A percentile compares a stretch with the other conserved stretches of the same genome.
phyloP scores from a whole-genome alignment of 129 eudicot genomes.

The Escallonia herrerae region DNA sequence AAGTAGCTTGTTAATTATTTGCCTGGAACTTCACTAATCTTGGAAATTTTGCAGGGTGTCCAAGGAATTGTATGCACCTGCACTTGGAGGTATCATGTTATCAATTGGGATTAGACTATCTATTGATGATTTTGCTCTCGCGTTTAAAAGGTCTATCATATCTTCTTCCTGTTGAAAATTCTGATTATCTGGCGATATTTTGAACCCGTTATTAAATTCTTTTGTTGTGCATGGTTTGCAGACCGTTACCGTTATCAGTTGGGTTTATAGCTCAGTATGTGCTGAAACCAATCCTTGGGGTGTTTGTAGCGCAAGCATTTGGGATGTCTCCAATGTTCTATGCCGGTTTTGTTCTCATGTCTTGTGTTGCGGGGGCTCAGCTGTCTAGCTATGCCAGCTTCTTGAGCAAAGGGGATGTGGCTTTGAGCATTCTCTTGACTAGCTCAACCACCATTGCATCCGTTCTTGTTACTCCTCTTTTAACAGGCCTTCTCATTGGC shows the following conservation, averaged over 20 bases:
- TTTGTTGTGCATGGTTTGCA: slow-evolving; percentile 27
- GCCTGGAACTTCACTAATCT: no score
- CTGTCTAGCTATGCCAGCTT: slow-evolving; percentile 95
- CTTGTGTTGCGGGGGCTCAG: slow-evolving; percentile 97
- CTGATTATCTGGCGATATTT: background rate
- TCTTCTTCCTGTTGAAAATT: background rate
- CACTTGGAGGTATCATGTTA: slow-evolving; percentile 97
- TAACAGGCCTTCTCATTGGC: slow-evolving; percentile 89
- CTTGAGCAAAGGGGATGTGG: slow-evolving; percentile 93
- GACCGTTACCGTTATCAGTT: slow-evolving; percentile 74
- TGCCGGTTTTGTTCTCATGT: slow-evolving; percentile 82
- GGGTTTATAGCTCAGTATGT: slow-evolving; percentile 78
- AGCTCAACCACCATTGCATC: slow-evolving; percentile 93
- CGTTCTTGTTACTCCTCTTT: slow-evolving; percentile 81
- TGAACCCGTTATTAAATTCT: background rate
- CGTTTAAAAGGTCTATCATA: slow-evolving; percentile 55
- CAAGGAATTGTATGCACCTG: slow-evolving; percentile 91
- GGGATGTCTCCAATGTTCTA: slow-evolving; percentile 73
- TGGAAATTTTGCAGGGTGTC: slow-evolving; percentile 69
- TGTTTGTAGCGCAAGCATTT: slow-evolving; percentile 68
- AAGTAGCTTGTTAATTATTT: no score
- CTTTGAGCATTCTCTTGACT: slow-evolving; percentile 86
- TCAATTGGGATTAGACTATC: slow-evolving; percentile 93
- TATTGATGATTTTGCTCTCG: slow-evolving; percentile 72
- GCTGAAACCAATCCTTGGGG: slow-evolving; percentile 72